Evolutionary conservation across 305 asterid genomes (phyloP), one percentile per base, ranked within the genome.

Genomic region (Petunia hybrid): DNA sequence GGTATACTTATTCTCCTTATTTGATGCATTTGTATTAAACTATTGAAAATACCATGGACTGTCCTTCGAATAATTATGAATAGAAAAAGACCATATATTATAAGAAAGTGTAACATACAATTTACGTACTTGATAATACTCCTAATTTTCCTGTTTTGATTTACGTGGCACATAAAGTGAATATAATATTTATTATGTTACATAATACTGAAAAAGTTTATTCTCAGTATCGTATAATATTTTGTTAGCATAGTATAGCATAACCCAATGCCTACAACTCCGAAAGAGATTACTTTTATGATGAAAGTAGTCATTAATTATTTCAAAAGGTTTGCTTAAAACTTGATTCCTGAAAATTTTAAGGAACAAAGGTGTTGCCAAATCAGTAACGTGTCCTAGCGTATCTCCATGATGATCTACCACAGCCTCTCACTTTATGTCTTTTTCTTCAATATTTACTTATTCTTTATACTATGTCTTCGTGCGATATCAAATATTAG

Each of bases 231-330:
- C 51, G 51, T 35, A 73, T 51, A 22, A 45, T 12, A 35, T 71
- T 71, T 31, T 71, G 78, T 51, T 51, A 73, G 7, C 46, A 35
- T 73, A 61, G 12, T 7, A 35, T 48, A 48, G 12, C 62, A 73
- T 73, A 73, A 48, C 35, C 45, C 78, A 73, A 48, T 71, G 48
- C 78, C 78, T 73, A 51, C 78, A 73, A 73, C 31, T 73, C 35
- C 41, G 5, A 71, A 71, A 71, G 10, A 48, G 48, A 35, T 7
- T 35, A 48, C 3, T 31, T 71, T 35, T 10, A 48, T 48, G 45
- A 35, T 38, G 22, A 71, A 46, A 46, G 12, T 48, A 73, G 6
- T 73, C 45, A 71, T 71, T 48, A 0, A 2, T 14, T 40, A 31
- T 35, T 48, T 12, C 10, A 12, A 71, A 71, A 73, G 48, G 46